A percentile compares a stretch with the other conserved stretches of the same genome.
Conservation (phyloP, 805 yeast species). For the Hanseniaspora valbyensis region DNA sequence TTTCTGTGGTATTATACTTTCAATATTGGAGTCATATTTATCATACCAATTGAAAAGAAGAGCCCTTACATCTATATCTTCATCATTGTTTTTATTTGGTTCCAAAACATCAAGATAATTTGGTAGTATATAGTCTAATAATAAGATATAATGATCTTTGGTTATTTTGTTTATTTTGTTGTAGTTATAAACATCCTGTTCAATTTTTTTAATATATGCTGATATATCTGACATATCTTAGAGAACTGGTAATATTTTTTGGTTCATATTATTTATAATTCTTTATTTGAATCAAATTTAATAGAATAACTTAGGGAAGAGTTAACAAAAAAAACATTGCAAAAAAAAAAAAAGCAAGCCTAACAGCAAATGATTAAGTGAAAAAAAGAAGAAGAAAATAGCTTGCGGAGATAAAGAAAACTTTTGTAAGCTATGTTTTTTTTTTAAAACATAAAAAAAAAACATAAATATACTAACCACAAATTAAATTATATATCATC, state of each 20-base stretch:
- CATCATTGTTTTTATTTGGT: not conserved
- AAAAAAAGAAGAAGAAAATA: too few relatives aligned
- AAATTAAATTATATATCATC: too few relatives aligned
- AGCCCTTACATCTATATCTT: not conserved
- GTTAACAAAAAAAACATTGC: not conserved
- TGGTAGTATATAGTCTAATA: constrained; percentile 8
- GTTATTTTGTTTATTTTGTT: not conserved
- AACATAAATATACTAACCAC: too few relatives aligned
- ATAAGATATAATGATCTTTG: constrained; percentile 3
- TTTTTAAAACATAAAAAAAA: too few relatives aligned
- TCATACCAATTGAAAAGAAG: constrained; percentile 5
- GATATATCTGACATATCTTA: not conserved
- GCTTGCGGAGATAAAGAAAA: too few relatives aligned
- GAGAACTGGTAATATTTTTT: too few relatives aligned
- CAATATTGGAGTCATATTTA: not conserved
- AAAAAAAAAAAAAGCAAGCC: too few relatives aligned
- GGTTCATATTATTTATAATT: too few relatives aligned
- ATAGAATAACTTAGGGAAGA: not conserved
- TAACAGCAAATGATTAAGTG: too few relatives aligned
- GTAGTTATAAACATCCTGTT: constrained; percentile 1
- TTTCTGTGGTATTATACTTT: not conserved
- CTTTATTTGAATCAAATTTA: too few relatives aligned
- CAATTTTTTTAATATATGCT: not conserved
- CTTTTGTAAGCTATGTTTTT: too few relatives aligned
- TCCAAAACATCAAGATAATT: constrained; percentile 1